Base-by-base conservation (phyloP, 2,329 filamentous ascomycete species). In the Metarhizium guizhouense region DNA sequence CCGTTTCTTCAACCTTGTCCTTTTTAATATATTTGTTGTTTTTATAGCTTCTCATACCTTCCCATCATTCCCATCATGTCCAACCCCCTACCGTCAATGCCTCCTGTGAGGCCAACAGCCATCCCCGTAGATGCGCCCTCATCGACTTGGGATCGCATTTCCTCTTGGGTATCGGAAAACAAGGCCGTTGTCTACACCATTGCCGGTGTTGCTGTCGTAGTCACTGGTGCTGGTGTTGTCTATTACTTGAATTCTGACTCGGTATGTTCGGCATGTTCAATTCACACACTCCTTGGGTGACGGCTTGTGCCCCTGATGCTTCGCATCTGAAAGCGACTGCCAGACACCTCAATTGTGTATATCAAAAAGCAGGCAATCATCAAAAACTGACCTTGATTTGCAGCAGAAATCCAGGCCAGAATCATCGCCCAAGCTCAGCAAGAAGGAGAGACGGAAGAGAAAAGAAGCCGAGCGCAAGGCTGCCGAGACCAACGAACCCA, bases 181-280 rank as follows among this genome's bases (percentile, higher is more conserved):
- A 97, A 96, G 78, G 88, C 90, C 51, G 82, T 93, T 54, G 92
- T 95, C 60, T 99, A 96, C 74, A 96, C 94, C 63, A 90, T 97
- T 74, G 94, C 93, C 55, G 94, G 94, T 67, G 88, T 96, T 58
- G 93, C 93, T 54, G 82, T 96, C 51, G 90, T 96, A 47, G 88
- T 95, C 56, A 94, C 90, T 14, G 90, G 89, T 59, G 93, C 92
- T 38, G 93, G 94, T 64, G 89, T 90, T 47, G 87, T 95, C 68
- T 99, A 97, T 78, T 97, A 96, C 73, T 78, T 96, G 63, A 87
- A 76, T 60, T 76, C 72, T 60, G 78, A 81, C 63, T 74, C 78
- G 63, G 82, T 85, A 75, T 47, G 71, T 71, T 34, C 45, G 42
- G 25, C 42, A 29, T 18, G 36, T 30, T 45, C 20, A 32, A 13